Evolutionary conservation across 2,329 filamentous ascomycete species (phyloP).

Genomic region (Botrytis medusae): DNA sequence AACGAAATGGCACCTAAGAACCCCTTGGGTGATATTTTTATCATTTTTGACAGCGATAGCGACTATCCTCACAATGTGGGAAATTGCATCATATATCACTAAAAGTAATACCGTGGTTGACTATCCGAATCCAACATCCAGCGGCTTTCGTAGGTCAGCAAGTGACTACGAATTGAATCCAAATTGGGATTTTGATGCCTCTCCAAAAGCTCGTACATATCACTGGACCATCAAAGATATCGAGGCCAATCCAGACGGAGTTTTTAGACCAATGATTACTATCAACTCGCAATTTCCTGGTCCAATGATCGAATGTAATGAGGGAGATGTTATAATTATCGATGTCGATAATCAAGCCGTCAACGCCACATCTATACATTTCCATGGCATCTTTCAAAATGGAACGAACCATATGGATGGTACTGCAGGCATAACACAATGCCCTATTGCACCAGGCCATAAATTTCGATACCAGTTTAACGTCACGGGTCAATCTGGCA

Average conservation of each 20-base stretch:
- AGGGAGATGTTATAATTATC: slow-evolving; percentile 70
- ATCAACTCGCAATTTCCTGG: slow-evolving; percentile 76
- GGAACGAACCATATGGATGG: slow-evolving; percentile 76
- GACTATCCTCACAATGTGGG: slow-evolving; percentile 30
- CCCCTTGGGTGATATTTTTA: slow-evolving; percentile 33
- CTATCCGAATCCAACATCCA: slow-evolving; percentile 22
- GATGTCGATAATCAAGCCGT: slow-evolving; percentile 66
- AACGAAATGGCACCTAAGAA: slow-evolving; percentile 37
- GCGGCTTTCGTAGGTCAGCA: slow-evolving; percentile 38
- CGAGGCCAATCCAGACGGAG: slow-evolving; percentile 59
- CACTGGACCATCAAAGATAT: slow-evolving; percentile 61
- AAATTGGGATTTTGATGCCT: slow-evolving; percentile 54
- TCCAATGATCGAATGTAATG: slow-evolving; percentile 69
- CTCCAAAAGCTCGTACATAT: slow-evolving; percentile 55
- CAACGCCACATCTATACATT: slow-evolving; percentile 68
- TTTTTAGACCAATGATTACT: slow-evolving; percentile 59
- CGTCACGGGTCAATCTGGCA: slow-evolving; percentile 52
- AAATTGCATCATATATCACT: slow-evolving; percentile 34
- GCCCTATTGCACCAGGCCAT: slow-evolving; percentile 61
- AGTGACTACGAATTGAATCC: slow-evolving; percentile 58
- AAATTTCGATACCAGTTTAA: slow-evolving; percentile 69
- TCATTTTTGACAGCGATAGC: slow-evolving; percentile 29
- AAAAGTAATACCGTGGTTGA: slow-evolving; percentile 18
- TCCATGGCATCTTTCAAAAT: slow-evolving; percentile 76
- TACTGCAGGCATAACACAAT: slow-evolving; percentile 60